These are phyloP conservation scores for Vicia sativa DNA, from an alignment of 306 rosid genomes.

Conservation along the genomic window DNA sequence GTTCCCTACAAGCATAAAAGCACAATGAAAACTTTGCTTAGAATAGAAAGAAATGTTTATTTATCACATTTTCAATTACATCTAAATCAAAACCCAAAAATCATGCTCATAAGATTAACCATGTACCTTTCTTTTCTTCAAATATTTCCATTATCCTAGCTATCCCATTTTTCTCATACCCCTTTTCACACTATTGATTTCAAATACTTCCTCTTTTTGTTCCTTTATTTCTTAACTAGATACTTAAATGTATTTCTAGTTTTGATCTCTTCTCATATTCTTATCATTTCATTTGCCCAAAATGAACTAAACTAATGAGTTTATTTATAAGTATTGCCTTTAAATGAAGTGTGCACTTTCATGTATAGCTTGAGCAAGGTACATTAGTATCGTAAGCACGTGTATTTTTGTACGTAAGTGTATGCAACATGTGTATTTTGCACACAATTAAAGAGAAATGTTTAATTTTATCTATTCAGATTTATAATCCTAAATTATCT, in stretches of 20 bases:
- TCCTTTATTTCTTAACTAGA: conserved; percentile 26
- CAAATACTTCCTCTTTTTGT: conserved; percentile 5
- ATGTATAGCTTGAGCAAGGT: no score
- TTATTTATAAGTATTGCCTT: no score
- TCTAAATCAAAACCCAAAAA: not conserved
- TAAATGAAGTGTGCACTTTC: no score
- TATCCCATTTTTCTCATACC: conserved; percentile 24
- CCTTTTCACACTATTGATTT: conserved; percentile 23
- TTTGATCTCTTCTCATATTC: conserved; percentile 27
- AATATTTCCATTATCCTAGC: conserved; percentile 33
- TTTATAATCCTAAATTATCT: no score
- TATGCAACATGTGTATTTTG: conserved; percentile 6
- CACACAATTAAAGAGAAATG: no score
- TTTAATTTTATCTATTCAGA: no score
- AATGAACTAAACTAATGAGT: not conserved
- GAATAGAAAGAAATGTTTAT: conserved; percentile 49
- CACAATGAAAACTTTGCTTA: conserved; percentile 59
- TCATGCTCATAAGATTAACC: conserved; percentile 27
- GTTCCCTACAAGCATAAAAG: conserved; percentile 50
- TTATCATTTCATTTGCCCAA: conserved; percentile 23
- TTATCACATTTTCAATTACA: conserved; percentile 26
- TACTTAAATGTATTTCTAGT: conserved; percentile 32
- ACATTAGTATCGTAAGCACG: not conserved
- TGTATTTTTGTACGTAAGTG: not conserved
- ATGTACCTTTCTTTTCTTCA: conserved; percentile 42